phyloP scores from a whole-genome alignment of 257 asterid species.

The Solanum pinnatisectum region DNA sequence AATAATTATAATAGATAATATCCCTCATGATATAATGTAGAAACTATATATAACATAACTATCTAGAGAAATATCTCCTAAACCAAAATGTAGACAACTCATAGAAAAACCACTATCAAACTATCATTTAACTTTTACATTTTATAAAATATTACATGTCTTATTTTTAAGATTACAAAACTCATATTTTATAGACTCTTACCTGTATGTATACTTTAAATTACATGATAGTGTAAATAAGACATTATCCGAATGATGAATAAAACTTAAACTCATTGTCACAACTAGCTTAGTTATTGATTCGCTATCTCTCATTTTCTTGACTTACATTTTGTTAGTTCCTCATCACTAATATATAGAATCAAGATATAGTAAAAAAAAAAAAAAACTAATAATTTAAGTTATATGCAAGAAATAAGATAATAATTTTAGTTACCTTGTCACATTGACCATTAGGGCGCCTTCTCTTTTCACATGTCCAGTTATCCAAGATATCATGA shows the following conservation, averaged over 20 bases:
- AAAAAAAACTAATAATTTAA: background rate
- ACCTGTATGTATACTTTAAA: too few species aligned
- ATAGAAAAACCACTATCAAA: too few species aligned
- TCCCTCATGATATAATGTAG: background rate
- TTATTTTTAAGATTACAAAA: too few species aligned
- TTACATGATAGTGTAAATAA: background rate
- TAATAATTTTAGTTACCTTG: too few species aligned
- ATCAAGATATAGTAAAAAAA: background rate
- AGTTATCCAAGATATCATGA: too few species aligned
- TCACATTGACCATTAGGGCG: too few species aligned
- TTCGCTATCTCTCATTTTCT: background rate
- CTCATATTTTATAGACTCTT: background rate
- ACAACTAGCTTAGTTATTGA: background rate
- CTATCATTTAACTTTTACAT: background rate
- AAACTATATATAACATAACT: too few species aligned
- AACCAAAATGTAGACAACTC: background rate
- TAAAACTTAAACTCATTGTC: background rate
- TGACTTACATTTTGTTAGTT: too few species aligned
- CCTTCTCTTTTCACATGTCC: too few species aligned
- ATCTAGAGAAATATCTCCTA: background rate
- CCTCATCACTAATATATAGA: too few species aligned
- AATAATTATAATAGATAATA: too few species aligned
- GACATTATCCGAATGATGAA: background rate
- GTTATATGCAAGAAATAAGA: background rate
- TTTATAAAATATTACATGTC: background rate